Conservation (phyloP, 192 early-diverging fungal species). For the Chytriomyces sp. region DNA sequence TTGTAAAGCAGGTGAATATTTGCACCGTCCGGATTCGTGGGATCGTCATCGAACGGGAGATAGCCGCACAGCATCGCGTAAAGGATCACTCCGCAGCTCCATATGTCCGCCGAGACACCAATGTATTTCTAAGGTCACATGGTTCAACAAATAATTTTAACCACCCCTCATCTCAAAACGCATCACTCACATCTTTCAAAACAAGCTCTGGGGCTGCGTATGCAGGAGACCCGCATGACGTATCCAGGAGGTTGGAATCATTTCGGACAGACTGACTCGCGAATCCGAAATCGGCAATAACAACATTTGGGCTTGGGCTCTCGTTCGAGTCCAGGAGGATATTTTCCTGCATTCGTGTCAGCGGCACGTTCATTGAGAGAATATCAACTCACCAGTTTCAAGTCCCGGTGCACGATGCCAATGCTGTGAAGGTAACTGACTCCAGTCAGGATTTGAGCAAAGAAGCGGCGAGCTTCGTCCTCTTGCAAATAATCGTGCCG, state of each 20-base stretch:
- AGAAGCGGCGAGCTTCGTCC: constrained; percentile 85
- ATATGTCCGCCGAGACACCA: constrained; percentile 95
- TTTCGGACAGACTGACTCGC: constrained; percentile 84
- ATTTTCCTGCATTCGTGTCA: constrained; percentile 91
- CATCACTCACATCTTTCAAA: constrained; percentile 74
- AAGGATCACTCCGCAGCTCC: constrained; percentile 98
- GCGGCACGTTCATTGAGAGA: background rate
- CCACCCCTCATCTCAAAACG: background rate
- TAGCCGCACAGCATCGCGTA: constrained; percentile 72
- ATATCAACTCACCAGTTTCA: constrained; percentile 78
- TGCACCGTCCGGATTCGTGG: constrained; percentile 62
- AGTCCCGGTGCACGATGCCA: constrained; percentile 94
- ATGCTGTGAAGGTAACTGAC: constrained; percentile 92
- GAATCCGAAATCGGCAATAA: constrained; percentile 99
- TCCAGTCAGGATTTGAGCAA: constrained; percentile 91
- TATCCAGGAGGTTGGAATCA: constrained; percentile 74
- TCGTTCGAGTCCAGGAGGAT: constrained; percentile 87
- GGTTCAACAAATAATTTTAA: constrained; percentile 24
- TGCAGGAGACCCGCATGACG: constrained; percentile 96
- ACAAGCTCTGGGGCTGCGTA: constrained; percentile 99
- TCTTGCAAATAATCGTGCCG: constrained; percentile 93
- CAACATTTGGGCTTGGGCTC: constrained; percentile 64
- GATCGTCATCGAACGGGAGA: constrained; percentile 68
- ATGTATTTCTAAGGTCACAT: constrained; percentile 74
- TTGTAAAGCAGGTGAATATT: constrained; percentile 67